phyloP scores from a whole-genome alignment of 2,329 filamentous ascomycete genomes.

The Aspergillus felis region DNA sequence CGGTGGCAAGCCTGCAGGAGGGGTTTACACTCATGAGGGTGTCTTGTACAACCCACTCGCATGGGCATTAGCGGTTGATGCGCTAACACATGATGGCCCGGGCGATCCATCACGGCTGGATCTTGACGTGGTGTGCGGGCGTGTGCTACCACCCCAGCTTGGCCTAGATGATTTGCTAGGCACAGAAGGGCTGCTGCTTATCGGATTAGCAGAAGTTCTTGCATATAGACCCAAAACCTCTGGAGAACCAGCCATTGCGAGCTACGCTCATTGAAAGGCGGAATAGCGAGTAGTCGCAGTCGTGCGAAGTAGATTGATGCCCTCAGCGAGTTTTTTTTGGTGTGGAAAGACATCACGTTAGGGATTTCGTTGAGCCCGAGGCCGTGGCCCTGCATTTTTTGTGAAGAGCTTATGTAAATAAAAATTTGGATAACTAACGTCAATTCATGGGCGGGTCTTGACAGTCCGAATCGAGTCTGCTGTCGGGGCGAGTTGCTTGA shows the following conservation, averaged over 20 bases:
- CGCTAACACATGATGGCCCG: constrained; percentile 47
- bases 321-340: background rate
- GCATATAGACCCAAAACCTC: constrained; percentile 31
- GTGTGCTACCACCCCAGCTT: constrained; percentile 17
- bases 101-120: constrained; percentile 40
- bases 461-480: background rate
- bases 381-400: background rate
- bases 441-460: background rate
- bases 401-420: background rate
- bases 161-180: constrained; percentile 44
- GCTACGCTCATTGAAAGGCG: constrained; percentile 29
- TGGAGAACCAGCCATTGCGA: constrained; percentile 40
- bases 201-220: constrained; percentile 36
- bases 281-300: background rate
- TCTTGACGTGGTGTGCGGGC: constrained; percentile 38
- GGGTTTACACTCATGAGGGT: constrained; percentile 50
- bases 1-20: constrained; percentile 33
- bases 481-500: too few relatives aligned
- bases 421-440: too few relatives aligned
- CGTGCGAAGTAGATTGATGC: background rate
- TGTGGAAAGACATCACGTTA: background rate
- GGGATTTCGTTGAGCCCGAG: background rate
- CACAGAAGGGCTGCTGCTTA: constrained; percentile 41
- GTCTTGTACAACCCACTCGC: constrained; percentile 48
- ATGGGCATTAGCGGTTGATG: constrained; percentile 44